Evolutionary conservation across 192 early-diverging fungal species (phyloP).

Genomic region (Umbelopsis vinacea): DNA sequence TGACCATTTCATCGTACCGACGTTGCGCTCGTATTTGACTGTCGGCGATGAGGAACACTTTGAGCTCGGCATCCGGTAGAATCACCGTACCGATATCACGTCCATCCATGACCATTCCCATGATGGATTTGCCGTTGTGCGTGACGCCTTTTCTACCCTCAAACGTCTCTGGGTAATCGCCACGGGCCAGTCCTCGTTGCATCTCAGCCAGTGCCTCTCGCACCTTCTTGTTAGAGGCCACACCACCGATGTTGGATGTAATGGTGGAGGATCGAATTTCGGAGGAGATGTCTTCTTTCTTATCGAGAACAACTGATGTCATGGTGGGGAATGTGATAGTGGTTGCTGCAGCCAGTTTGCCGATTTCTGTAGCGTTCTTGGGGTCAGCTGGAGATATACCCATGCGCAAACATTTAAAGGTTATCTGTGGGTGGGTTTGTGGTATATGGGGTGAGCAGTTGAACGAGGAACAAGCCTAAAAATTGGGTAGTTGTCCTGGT

Average conservation of each 20-base stretch:
- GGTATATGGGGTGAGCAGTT: neutral
- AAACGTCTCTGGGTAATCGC: constrained; percentile 31
- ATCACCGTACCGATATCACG: constrained; percentile 80
- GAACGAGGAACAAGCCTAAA: neutral
- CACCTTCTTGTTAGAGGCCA: constrained; percentile 63
- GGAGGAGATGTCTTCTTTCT: constrained; percentile 58
- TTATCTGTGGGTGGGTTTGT: constrained; percentile 37
- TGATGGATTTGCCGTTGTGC: constrained; percentile 2
- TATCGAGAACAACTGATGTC: constrained; percentile 1
- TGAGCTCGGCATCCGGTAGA: constrained; percentile 76
- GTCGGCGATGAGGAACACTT: constrained; percentile 75
- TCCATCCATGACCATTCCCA: constrained; percentile 85
- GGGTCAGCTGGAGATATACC: constrained; percentile 44
- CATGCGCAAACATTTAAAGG: constrained; percentile 41
- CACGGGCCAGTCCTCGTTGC: constrained; percentile 56
- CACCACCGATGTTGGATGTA: constrained; percentile 56
- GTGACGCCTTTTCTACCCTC: neutral
- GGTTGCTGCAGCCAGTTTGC: constrained; percentile 8
- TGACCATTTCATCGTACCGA: constrained; percentile 62
- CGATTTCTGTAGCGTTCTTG: constrained; percentile 41
- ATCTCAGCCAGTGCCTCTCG: constrained; percentile 58
- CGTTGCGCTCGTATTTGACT: constrained; percentile 68
- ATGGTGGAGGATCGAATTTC: constrained; percentile 64
- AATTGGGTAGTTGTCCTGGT: no score
- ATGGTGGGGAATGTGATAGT: constrained; percentile 17